Evolutionary conservation across 2,329 filamentous ascomycete genomes (phyloP).

Genomic region (Chaetomium olivaceum): DNA sequence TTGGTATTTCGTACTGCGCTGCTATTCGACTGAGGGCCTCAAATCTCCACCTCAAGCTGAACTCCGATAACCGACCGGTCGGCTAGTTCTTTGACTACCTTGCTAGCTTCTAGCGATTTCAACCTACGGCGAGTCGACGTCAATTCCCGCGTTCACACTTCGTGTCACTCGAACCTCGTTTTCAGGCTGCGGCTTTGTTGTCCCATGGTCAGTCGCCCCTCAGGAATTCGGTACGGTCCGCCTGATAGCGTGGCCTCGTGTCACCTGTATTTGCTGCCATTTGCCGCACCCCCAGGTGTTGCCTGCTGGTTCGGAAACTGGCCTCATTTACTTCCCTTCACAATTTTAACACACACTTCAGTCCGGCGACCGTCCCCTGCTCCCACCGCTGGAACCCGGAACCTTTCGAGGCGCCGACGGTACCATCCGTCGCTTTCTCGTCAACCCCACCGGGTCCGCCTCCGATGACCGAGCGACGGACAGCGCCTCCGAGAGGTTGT

Average conservation of each 20-base stretch:
- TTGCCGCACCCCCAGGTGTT: not conserved
- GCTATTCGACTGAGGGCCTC: conserved; percentile 2
- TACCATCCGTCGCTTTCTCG: conserved; percentile 33
- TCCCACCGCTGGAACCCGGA: conserved; percentile 16
- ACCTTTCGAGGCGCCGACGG: conserved; percentile 31
- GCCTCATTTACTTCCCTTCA: not conserved
- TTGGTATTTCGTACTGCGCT: not conserved
- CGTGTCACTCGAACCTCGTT: not conserved
- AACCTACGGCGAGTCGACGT: not conserved
- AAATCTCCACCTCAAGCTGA: conserved; percentile 10
- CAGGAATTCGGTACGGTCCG: not conserved
- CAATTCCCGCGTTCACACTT: not conserved
- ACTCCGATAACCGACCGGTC: conserved; percentile 1
- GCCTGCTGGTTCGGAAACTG: not conserved
- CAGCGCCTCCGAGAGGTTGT: conserved; percentile 47
- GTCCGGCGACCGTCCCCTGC: conserved; percentile 38
- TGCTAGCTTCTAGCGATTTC: not conserved
- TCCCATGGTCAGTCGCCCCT: conserved; percentile 38
- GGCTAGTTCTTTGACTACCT: not conserved
- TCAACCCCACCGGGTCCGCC: conserved; percentile 42
- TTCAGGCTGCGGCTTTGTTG: conserved; percentile 32
- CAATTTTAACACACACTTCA: conserved; percentile 20
- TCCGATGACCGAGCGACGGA: conserved; percentile 39
- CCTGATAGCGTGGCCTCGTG: conserved; percentile 8
- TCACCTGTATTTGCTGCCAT: not conserved